Conservation (phyloP, 2,329 filamentous ascomycete genomes). For the Fusarium foetens region DNA sequence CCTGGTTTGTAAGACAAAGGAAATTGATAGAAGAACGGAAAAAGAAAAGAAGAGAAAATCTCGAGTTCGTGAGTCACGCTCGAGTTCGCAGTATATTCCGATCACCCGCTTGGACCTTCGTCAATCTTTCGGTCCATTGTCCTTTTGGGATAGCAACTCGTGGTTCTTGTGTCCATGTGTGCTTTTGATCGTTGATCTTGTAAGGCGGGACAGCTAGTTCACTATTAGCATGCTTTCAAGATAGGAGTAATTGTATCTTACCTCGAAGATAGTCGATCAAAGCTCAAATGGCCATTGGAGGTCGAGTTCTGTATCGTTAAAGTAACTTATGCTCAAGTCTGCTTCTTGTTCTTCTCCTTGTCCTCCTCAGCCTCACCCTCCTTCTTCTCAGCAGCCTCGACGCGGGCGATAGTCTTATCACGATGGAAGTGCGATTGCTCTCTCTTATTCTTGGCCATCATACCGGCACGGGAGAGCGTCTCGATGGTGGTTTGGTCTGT, state of each 20-base stretch:
- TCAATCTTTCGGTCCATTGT: neutral
- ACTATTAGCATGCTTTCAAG: neutral
- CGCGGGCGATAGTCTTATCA: neutral
- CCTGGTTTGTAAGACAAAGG: neutral
- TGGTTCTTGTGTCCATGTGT: neutral
- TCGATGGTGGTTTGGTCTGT: constrained; percentile 39
- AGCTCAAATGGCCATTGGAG: neutral
- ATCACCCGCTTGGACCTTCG: neutral
- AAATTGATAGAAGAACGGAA: neutral
- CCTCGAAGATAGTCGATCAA: neutral
- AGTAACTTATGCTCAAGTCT: neutral
- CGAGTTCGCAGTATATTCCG: neutral
- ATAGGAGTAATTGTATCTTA: neutral
- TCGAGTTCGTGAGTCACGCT: neutral
- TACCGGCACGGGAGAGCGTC: constrained; percentile 29
- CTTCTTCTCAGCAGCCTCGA: constrained; percentile 3
- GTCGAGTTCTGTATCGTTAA: neutral
- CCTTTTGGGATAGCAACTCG: neutral
- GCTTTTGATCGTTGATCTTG: neutral
- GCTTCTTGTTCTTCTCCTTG: neutral
- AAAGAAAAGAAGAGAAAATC: neutral
- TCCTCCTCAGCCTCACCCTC: neutral
- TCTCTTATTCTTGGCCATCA: constrained; percentile 34
- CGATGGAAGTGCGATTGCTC: neutral
- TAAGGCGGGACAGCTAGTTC: neutral